Percentiles rank a stretch among this genome's conserved stretches.
phyloP scores from a whole-genome alignment of 768 basidiomycete species.

The Pisolithus tinctorius region DNA sequence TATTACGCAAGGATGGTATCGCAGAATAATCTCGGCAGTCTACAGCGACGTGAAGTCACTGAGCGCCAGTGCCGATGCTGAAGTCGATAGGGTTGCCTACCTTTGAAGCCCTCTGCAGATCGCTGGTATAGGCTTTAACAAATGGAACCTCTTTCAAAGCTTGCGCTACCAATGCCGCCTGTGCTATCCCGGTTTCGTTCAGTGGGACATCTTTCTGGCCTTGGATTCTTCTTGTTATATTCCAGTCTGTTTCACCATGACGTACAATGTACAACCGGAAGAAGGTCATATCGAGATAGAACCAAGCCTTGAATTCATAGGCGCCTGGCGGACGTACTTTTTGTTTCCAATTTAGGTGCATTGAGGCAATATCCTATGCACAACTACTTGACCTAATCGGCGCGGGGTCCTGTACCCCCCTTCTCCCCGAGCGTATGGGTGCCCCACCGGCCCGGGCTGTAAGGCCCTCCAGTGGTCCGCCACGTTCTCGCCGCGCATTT shows the following conservation, averaged over 20 bases:
- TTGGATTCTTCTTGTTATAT: conserved; percentile 57
- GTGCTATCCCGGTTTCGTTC: conserved; percentile 54
- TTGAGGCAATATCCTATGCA: no score
- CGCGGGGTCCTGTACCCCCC: no score
- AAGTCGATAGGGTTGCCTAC: conserved; percentile 33
- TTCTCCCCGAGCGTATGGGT: no score
- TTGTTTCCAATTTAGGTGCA: no score
- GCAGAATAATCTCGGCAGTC: conserved; percentile 64
- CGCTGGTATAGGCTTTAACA: conserved; percentile 59
- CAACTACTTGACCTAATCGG: no score
- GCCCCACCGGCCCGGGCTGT: no score
- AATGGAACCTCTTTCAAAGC: conserved; percentile 51
- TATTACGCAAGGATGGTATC: conserved; percentile 40
- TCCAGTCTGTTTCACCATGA: conserved; percentile 75
- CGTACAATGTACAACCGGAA: conserved; percentile 60
- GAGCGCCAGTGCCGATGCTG: not conserved
- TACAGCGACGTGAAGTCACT: conserved; percentile 18
- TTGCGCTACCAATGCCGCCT: conserved; percentile 51
- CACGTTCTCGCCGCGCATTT: no score
- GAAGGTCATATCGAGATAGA: conserved; percentile 20
- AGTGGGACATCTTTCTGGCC: conserved; percentile 68
- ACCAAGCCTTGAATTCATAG: not conserved
- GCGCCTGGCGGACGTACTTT: not conserved
- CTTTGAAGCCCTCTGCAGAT: conserved; percentile 59
- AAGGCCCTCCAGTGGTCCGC: no score